Evolutionary conservation across 208 protist species (phyloP).

Genomic region (Histomonas meleagridis): DNA sequence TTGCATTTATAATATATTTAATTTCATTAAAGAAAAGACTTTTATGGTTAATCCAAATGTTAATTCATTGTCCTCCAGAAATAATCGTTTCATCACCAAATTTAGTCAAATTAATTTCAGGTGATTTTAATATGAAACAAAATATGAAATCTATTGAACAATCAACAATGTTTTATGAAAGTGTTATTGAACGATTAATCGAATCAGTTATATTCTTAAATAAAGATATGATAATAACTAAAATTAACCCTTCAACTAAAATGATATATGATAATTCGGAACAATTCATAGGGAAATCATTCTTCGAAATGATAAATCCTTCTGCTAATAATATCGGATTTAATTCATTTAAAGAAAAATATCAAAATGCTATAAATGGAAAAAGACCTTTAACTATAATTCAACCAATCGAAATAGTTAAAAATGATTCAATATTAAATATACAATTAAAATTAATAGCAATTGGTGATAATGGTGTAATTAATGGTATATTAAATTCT

Average conservation of each 20-base stretch:
- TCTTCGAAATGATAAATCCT: neutral
- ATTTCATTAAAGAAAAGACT: neutral
- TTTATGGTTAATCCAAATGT: neutral
- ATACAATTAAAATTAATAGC: neutral
- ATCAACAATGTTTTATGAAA: neutral
- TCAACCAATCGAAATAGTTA: neutral
- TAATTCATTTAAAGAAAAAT: neutral
- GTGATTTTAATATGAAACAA: neutral
- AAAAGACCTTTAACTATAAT: neutral
- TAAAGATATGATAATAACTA: neutral
- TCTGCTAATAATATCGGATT: neutral
- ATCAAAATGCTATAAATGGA: neutral
- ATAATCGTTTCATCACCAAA: neutral
- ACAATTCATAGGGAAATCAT: neutral
- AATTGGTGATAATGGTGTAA: neutral
- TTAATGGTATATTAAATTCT: neutral
- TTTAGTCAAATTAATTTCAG: neutral
- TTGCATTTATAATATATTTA: neutral
- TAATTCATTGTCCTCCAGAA: neutral
- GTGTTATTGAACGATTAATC: neutral
- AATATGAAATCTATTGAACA: neutral
- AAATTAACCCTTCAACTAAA: neutral
- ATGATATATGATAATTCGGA: neutral
- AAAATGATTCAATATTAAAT: neutral
- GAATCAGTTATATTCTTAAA: conserved; percentile 22